These are phyloP conservation scores for Fusarium torreyae DNA, from an alignment of 2,329 filamentous ascomycete species.

Conservation along the genomic window DNA sequence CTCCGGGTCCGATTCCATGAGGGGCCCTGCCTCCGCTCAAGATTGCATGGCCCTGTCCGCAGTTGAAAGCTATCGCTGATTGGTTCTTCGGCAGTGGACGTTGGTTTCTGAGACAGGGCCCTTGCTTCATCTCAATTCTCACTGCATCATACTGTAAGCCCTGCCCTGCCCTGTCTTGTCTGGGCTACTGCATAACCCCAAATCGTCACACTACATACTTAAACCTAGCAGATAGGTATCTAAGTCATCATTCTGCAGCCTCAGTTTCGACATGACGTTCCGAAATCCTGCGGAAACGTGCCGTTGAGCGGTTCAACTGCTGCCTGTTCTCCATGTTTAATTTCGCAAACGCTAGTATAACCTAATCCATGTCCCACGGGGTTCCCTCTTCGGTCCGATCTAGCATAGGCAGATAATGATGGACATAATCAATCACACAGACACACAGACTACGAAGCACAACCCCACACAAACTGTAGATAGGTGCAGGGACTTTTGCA, in stretches of 20 bases:
- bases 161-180: neutral
- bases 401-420: constrained; percentile 33
- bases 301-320: too few relatives aligned
- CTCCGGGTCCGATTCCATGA: constrained; percentile 22
- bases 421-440: constrained; percentile 31
- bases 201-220: too few relatives aligned
- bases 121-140: constrained; percentile 14
- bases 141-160: too few relatives aligned
- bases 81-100: constrained; percentile 36
- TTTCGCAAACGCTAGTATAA: constrained; percentile 23
- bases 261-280: neutral
- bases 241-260: too few relatives aligned
- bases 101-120: constrained; percentile 24
- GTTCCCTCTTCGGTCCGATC: constrained; percentile 38
- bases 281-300: too few relatives aligned
- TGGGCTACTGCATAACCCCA: neutral
- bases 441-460: constrained; percentile 15
- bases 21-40: constrained; percentile 5
- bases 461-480: constrained; percentile 26
- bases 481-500: constrained; percentile 5
- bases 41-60: neutral
- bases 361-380: constrained; percentile 25
- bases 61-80: constrained; percentile 13
- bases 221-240: too few relatives aligned
- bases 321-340: neutral